phyloP scores from a whole-genome alignment of 108 stramenopile species.

The Nitzschia sp. region DNA sequence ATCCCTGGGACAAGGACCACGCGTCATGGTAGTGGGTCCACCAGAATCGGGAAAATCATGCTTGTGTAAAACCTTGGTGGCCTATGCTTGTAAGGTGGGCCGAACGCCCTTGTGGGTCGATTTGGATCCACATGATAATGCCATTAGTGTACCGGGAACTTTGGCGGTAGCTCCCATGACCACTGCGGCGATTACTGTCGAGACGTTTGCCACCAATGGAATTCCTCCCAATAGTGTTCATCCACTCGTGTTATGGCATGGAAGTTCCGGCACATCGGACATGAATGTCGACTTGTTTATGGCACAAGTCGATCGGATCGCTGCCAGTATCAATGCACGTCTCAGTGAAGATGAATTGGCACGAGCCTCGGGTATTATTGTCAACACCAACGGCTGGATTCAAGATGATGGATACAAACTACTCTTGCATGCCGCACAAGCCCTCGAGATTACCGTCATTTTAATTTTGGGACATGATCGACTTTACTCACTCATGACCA shows the following conservation, averaged over 20 bases:
- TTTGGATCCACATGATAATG: slow-evolving; percentile 79
- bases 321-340: slow-evolving; percentile 56
- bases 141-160: slow-evolving; percentile 77
- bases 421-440: slow-evolving; percentile 66
- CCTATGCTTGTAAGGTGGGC: slow-evolving; percentile 86
- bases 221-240: slow-evolving; percentile 43
- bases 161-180: slow-evolving; percentile 66
- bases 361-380: slow-evolving; percentile 77
- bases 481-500: slow-evolving; percentile 81
- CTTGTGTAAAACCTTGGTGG: slow-evolving; percentile 58
- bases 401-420: slow-evolving; percentile 69
- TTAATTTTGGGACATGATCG: slow-evolving; percentile 88
- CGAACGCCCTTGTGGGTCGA: slow-evolving; percentile 81
- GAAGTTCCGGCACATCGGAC: slow-evolving; percentile 4
- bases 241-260: slow-evolving; percentile 84
- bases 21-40: slow-evolving; percentile 80
- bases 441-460: slow-evolving; percentile 73
- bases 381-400: slow-evolving; percentile 79
- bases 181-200: slow-evolving; percentile 50
- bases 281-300: slow-evolving; percentile 67
- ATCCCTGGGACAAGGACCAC: slow-evolving; percentile 57
- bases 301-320: slow-evolving; percentile 75
- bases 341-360: slow-evolving; percentile 59
- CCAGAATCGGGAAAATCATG: slow-evolving; percentile 86
- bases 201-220: slow-evolving; percentile 61